Conservation (phyloP, 2,329 filamentous ascomycete species). For the Botrytis fragariae region DNA sequence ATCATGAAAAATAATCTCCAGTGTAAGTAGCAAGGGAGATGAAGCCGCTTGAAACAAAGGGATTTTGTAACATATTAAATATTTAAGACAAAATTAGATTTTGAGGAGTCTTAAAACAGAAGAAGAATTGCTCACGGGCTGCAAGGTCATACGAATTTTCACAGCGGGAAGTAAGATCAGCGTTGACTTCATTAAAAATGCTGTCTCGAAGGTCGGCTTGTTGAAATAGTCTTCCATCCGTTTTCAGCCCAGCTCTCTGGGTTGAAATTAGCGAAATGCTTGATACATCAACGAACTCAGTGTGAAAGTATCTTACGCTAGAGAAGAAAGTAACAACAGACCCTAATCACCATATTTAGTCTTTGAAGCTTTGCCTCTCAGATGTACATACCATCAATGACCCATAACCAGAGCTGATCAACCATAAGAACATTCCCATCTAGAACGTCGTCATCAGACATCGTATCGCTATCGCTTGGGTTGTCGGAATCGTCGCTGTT, state of each 20-base stretch:
- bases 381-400: constrained; percentile 18
- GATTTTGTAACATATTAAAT: background rate
- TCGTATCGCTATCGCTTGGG: constrained; percentile 3
- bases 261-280: background rate
- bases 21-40: background rate
- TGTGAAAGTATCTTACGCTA: background rate
- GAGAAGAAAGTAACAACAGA: background rate
- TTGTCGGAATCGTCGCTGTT: background rate
- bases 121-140: constrained; percentile 3
- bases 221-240: constrained; percentile 21
- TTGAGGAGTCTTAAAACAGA: background rate
- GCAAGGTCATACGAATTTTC: constrained; percentile 24
- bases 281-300: background rate
- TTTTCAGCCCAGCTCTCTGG: background rate
- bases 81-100: background rate
- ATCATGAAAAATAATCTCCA: background rate
- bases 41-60: background rate
- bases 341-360: background rate
- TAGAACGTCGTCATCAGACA: constrained; percentile 16
- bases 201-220: constrained; percentile 24
- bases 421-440: constrained; percentile 24
- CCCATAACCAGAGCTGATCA: constrained; percentile 23
- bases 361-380: background rate
- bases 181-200: constrained; percentile 25
- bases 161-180: constrained; percentile 22